Percentiles rank a stretch among this genome's conserved stretches.
Evolutionary conservation across 176 grass and related monocot genomes (phyloP).

Genomic region (Avena insularis): DNA sequence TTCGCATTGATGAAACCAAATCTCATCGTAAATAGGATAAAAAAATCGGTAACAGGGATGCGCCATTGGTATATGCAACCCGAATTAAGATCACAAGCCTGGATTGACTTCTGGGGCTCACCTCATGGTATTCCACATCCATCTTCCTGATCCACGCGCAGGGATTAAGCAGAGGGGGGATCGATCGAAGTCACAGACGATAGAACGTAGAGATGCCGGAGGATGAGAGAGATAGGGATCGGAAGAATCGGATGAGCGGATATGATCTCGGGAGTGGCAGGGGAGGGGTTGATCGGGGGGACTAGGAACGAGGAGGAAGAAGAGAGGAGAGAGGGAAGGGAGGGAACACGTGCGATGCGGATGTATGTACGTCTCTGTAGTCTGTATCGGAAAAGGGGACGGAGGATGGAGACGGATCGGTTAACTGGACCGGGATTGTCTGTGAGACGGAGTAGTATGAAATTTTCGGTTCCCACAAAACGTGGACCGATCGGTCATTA

Average conservation of each 20-base stretch:
- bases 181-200: not conserved
- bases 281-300: not conserved
- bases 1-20: not conserved
- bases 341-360: constrained; percentile 60
- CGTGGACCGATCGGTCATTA: too few species aligned
- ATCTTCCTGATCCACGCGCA: constrained; percentile 32
- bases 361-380: not conserved
- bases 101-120: constrained; percentile 27
- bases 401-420: not conserved
- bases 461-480: too few species aligned
- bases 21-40: not conserved
- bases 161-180: not conserved
- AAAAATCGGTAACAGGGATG: too few species aligned
- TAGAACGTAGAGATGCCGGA: not conserved
- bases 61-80: too few species aligned
- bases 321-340: not conserved
- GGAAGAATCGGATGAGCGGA: not conserved
- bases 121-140: constrained; percentile 86
- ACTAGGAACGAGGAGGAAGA: not conserved
- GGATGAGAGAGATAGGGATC: not conserved
- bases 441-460: not conserved
- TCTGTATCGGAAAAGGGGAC: not conserved
- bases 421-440: constrained; percentile 37
- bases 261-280: not conserved
- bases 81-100: too few species aligned